Evolutionary conservation across 805 yeast species (phyloP), one percentile per base, ranked within the genome.

Genomic region (Maudiozyma bulderi): DNA sequence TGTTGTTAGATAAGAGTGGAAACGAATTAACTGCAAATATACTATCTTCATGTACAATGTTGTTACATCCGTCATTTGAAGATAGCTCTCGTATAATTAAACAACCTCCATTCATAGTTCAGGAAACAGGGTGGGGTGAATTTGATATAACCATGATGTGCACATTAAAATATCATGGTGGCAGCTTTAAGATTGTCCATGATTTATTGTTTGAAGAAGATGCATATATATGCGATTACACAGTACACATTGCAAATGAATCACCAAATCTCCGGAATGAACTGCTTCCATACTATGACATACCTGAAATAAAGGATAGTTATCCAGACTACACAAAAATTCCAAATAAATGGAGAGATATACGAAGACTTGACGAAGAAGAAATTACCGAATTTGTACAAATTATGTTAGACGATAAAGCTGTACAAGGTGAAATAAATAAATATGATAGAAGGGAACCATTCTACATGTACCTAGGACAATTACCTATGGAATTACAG

Each of bases 101-200:
- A 60, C 77, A 78, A 61, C 78, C 86, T 6, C 98, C 98, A 8
- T 91, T 89, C 70, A 74, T 69, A 57, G 77, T 91, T 47, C 84
- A 81, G 59, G 98, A 91, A 67, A 79, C 84, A 67, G 99, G 98
- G 44, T 91, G 98, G 98, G 99, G 98, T 61, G 97, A 90, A 60
- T 91, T 91, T 61, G 95, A 86, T 61, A 74, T 91, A 65, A 84
- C 84, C 30, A 81, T 93, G 51, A 73, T 82, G 5, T 73, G 91
- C 48, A 81, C 82, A 50, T 73, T 84, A 44, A 74, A 81, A 11
- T 95, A 89, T 49, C 83, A 82, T 57, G 82, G 81, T 46, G 98
- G 97, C 30, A 95, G 86, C 61, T 75, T 82, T 49, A 82, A 82
- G 57, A 67, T 90, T 6, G 76, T 74, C 57, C 98, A 93, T 65